Evolutionary conservation across 306 rosid genomes (phyloP), one percentile per base, ranked within the genome.

Genomic region (Vigna reflexopilosa): DNA sequence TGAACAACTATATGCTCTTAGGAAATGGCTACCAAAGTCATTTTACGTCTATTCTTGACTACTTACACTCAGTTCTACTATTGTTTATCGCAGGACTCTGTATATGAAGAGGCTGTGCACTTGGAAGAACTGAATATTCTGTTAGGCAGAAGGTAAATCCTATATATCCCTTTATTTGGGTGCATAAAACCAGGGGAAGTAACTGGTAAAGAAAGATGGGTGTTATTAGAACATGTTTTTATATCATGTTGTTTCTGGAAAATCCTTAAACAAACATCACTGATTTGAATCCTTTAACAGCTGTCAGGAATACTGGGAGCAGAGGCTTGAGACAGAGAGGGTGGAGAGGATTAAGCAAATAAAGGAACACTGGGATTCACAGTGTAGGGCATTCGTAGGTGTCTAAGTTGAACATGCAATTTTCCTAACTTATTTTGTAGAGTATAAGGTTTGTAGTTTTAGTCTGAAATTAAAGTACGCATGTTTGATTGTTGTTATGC

Each of bases 341-440:
- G 81, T 30, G 0, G 98, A 91, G 86, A 88, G 99, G 85, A 50
- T 95, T 38, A 90, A 84, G 66, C 96, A 88, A 77, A 88, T 84
- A 51, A 95, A 95, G 88, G 86, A 89, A 80, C 91, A 95, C 47
- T 95, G 99, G 99, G 93, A 91, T 68, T 77, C 82, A 17, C 91
- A 86, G 38, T 88, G 93, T 40, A 79, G 89, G 59, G 87, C 86
- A 2, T 83, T 95, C 81, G 7, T 91, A 75, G 99, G 97, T 0
- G 67, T 90, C 69, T 92, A 56, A 73, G 9, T 40, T 47, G 14
- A 76, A 45, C 12, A 55, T 26, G 36, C 44, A 61, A 20, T 26
- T 63, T 61, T 59, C 47, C 40, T 20, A 47, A 44, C 30, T 64
- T 83, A 32, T 62, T 20, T 63, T n/a, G 49, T 68, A 17, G 59